phyloP scores from a whole-genome alignment of 2,329 filamentous ascomycete genomes.

The Diaporthe velutina region DNA sequence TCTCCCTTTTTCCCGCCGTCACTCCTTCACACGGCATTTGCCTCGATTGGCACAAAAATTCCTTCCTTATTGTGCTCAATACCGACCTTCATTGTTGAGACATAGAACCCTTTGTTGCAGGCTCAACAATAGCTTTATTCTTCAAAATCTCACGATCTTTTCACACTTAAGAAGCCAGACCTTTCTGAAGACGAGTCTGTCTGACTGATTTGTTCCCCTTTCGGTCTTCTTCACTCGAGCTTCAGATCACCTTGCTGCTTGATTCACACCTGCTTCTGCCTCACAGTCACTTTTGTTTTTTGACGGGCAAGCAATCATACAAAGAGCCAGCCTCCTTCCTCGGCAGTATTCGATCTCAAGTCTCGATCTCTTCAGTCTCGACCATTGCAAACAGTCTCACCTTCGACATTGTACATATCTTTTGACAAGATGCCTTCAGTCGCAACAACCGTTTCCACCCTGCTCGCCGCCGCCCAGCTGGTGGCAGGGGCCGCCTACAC shows the following conservation, averaged over 20 bases:
- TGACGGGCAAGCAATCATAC: background rate
- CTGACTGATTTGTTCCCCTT: background rate
- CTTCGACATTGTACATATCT: conserved; percentile 7
- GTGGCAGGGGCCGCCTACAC: conserved; percentile 56
- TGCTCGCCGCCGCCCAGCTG: conserved; percentile 36
- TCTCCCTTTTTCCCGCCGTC: conserved; percentile 44
- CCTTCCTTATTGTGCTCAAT: conserved; percentile 38
- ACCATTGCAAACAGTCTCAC: background rate
- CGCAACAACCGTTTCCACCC: conserved; percentile 43
- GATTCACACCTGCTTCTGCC: conserved; percentile 3
- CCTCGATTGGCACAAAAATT: conserved; percentile 15
- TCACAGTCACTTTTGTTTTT: background rate
- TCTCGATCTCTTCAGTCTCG: background rate
- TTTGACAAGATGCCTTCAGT: conserved; percentile 36
- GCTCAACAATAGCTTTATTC: conserved; percentile 38
- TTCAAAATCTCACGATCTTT: conserved; percentile 41
- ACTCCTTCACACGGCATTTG: conserved; percentile 48
- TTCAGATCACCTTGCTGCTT: background rate
- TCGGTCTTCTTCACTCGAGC: background rate
- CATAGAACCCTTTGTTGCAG: conserved; percentile 41
- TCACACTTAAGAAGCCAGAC: conserved; percentile 15
- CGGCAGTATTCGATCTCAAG: background rate
- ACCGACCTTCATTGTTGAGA: conserved; percentile 39
- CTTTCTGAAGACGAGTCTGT: background rate
- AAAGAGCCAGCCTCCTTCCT: conserved; percentile 22